phyloP scores from a whole-genome alignment of 2,329 filamentous ascomycete genomes.

The Xylaria hypoxylon region DNA sequence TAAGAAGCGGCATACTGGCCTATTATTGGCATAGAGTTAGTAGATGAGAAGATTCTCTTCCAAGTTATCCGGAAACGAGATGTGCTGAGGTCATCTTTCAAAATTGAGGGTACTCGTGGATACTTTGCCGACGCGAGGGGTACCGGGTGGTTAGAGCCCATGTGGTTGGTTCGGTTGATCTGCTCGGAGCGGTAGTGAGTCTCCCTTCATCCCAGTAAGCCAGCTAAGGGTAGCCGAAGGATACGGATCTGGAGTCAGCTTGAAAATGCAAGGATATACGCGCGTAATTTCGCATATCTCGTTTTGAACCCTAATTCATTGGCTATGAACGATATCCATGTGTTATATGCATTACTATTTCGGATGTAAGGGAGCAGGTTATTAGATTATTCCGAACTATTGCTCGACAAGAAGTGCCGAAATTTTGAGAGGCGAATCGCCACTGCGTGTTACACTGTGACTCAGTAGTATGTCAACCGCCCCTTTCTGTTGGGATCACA shows the following conservation, averaged over 20 bases:
- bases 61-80: no score
- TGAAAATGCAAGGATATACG: not conserved
- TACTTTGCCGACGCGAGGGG: no score
- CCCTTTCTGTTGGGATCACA: no score
- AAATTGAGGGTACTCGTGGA: no score
- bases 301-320: not conserved
- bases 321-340: not conserved
- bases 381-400: not conserved
- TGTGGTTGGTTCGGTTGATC: no score
- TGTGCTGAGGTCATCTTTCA: no score
- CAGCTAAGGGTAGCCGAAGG: no score
- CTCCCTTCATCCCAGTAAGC: no score
- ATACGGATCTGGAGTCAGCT: no score
- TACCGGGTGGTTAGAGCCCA: no score
- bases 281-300: not conserved
- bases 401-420: not conserved
- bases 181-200: no score
- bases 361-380: not conserved
- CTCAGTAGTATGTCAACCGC: not conserved
- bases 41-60: not conserved
- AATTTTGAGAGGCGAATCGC: not conserved
- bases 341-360: no score
- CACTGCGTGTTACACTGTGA: slow-evolving; percentile 1
- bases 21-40: not conserved
- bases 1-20: not conserved